Conservation (phyloP, 208 protist genomes). For the Acanthamoeba sp. region DNA sequence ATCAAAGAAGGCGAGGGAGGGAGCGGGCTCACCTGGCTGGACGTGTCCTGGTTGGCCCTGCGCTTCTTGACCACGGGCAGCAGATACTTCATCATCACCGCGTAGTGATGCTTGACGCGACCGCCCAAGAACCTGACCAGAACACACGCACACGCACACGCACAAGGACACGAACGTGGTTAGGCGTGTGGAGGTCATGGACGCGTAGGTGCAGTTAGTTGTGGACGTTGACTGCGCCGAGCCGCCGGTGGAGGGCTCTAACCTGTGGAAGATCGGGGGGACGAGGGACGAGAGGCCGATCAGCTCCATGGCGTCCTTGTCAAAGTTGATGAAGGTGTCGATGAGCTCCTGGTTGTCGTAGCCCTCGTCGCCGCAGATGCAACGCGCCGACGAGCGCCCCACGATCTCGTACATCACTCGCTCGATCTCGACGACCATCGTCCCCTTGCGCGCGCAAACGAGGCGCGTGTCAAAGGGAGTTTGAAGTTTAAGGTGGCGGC, state of each 20-base stretch:
- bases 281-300: conserved; percentile 6
- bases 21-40: background rate
- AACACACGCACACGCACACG: background rate
- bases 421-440: conserved; percentile 22
- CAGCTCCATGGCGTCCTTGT: conserved; percentile 49
- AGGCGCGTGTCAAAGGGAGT: background rate
- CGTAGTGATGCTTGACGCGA: conserved; percentile 3
- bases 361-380: conserved; percentile 37
- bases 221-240: too few species aligned
- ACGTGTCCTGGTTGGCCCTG: background rate
- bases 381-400: background rate
- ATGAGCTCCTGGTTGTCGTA: conserved; percentile 55
- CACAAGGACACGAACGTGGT: background rate
- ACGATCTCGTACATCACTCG: background rate
- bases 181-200: background rate
- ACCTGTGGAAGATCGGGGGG: conserved; percentile 16
- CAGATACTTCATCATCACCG: conserved; percentile 48
- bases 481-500: background rate
- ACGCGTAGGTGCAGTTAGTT: too few species aligned
- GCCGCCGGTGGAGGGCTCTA: too few species aligned
- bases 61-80: conserved; percentile 38
- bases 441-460: background rate
- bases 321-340: conserved; percentile 57
- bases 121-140: conserved; percentile 8
- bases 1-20: background rate